Evolutionary conservation across 2,329 filamentous ascomycete genomes (phyloP).

Genomic region (Epichloe festucae): DNA sequence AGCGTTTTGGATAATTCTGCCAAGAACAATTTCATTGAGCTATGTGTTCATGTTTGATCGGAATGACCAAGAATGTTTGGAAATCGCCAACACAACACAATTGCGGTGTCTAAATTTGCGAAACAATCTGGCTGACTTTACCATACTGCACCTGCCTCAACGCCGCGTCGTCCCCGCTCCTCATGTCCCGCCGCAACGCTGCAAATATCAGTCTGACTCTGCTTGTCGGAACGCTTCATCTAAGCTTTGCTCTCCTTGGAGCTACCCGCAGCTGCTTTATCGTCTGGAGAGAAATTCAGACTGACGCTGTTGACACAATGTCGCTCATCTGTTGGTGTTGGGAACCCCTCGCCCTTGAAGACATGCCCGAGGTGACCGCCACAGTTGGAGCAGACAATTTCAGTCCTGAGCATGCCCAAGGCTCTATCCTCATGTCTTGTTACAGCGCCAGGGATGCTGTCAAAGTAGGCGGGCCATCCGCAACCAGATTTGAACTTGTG

Average conservation of each 20-base stretch:
- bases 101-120: no score
- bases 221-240: background rate
- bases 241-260: constrained; percentile 25
- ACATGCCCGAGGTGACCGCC: constrained; percentile 92
- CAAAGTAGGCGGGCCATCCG: constrained; percentile 97
- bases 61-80: no score
- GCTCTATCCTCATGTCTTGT: constrained; percentile 64
- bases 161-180: background rate
- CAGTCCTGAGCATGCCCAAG: constrained; percentile 73
- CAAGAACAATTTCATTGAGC: no score
- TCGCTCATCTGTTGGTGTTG: constrained; percentile 82
- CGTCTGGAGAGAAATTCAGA: constrained; percentile 63
- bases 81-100: no score
- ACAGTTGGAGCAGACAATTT: constrained; percentile 91
- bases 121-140: no score
- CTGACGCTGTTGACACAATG: constrained; percentile 95
- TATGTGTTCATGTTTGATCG: no score
- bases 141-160: background rate
- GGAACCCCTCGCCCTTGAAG: constrained; percentile 78
- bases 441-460: constrained; percentile 84
- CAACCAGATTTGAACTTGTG: constrained; percentile 97
- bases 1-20: no score
- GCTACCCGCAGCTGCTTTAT: constrained; percentile 30
- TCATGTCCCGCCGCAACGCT: background rate
- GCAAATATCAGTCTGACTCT: background rate